These are phyloP conservation scores for Boletus rufocinnamomeus DNA, from an alignment of 768 basidiomycete species.

Conservation along the genomic window DNA sequence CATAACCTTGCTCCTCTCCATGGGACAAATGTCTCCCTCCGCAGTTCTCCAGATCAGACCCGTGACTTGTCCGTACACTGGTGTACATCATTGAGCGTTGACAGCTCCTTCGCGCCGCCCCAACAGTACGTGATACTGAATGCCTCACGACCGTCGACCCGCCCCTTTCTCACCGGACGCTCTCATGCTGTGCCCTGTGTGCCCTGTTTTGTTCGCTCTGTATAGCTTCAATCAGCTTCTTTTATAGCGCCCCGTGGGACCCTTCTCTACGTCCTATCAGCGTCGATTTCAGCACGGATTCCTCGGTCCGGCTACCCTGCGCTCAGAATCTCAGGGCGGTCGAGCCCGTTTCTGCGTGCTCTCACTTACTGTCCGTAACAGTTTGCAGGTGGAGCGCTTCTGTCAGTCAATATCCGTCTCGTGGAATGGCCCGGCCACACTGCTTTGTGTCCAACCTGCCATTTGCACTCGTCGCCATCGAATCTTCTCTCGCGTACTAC, in stretches of 20 bases:
- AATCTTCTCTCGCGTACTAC: constrained; percentile 17
- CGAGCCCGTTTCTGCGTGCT: neutral
- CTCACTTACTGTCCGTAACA: neutral
- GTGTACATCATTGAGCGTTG: no score
- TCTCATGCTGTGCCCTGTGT: neutral
- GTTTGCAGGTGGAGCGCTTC: neutral
- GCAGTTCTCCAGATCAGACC: neutral
- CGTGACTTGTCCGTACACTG: neutral
- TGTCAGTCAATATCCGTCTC: constrained; percentile 4
- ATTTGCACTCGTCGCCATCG: neutral
- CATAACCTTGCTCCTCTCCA: neutral
- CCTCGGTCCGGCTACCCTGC: constrained; percentile 7
- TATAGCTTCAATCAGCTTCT: neutral
- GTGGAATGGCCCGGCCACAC: neutral
- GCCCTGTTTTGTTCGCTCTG: neutral
- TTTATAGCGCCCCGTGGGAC: constrained; percentile 15
- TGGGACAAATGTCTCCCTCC: neutral
- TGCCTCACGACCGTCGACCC: neutral
- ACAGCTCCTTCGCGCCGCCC: neutral
- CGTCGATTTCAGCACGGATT: neutral
- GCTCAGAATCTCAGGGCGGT: neutral
- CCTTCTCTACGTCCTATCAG: neutral
- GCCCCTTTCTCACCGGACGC: neutral
- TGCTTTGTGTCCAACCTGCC: neutral
- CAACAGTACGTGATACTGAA: neutral